Conservation (phyloP, 768 basidiomycete species). For the Tricholoma terreum region DNA sequence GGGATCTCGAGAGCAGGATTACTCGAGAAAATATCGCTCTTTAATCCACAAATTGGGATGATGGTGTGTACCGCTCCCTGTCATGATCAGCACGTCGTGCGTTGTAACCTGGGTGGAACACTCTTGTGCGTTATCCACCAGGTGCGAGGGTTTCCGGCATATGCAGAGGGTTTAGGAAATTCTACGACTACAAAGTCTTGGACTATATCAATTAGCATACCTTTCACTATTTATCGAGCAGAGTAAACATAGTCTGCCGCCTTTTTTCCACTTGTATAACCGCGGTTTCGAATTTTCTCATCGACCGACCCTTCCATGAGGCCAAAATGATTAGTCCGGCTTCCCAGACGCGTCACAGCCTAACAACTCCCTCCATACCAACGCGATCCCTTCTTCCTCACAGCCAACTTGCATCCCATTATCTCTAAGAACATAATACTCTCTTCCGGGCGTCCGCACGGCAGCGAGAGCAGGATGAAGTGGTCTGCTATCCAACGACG, state of each 20-base stretch:
- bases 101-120: not conserved
- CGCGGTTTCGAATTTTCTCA: no score
- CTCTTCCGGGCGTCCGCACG: constrained; percentile 66
- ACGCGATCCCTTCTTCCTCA: constrained; percentile 69
- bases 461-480: constrained; percentile 65
- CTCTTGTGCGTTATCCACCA: not conserved
- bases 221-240: not conserved
- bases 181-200: not conserved
- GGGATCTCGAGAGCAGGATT: constrained; percentile 12
- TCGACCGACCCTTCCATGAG: no score
- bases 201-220: not conserved
- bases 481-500: constrained; percentile 33
- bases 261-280: no score
- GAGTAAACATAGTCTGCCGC: not conserved
- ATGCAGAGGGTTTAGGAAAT: not conserved
- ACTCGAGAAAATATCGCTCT: constrained; percentile 4
- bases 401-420: constrained; percentile 76
- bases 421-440: constrained; percentile 67
- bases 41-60: not conserved
- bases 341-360: constrained; percentile 35
- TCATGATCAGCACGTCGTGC: not conserved
- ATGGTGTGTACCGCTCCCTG: not conserved
- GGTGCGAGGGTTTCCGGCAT: not conserved
- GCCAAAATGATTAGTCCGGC: not conserved
- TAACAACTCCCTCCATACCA: constrained; percentile 59